phyloP scores from a whole-genome alignment of 2,329 filamentous ascomycete species.

The Geosmithia flava region DNA sequence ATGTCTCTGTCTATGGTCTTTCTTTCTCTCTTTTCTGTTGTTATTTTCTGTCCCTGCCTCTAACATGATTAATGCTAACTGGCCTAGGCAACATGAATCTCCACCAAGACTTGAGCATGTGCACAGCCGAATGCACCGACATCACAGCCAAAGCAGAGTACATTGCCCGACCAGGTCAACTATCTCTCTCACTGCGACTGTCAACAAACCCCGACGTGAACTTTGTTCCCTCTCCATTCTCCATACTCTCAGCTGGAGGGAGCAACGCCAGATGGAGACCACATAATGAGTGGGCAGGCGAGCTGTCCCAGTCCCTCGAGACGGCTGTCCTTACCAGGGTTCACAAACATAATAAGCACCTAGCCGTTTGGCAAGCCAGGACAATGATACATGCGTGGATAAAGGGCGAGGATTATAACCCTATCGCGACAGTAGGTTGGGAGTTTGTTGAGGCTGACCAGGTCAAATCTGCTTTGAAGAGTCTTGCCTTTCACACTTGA shows the following conservation, averaged over 20 bases:
- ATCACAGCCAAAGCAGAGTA: constrained; percentile 10
- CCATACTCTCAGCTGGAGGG: neutral
- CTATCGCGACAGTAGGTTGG: constrained; percentile 2
- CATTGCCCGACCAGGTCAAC: constrained; percentile 14
- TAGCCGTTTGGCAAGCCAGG: constrained; percentile 16
- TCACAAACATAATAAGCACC: constrained; percentile 16
- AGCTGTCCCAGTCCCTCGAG: constrained; percentile 9
- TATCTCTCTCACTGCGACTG: constrained; percentile 13
- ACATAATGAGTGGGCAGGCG: constrained; percentile 7
- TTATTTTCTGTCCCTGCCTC: neutral
- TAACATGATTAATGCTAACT: neutral
- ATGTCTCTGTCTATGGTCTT: too few species aligned
- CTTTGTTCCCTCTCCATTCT: neutral
- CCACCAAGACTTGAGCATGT: neutral
- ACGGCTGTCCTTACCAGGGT: constrained; percentile 11
- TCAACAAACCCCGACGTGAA: constrained; percentile 7
- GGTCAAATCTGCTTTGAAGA: constrained; percentile 7
- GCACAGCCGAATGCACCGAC: constrained; percentile 5
- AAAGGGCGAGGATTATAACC: constrained; percentile 6
- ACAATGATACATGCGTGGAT: constrained; percentile 11
- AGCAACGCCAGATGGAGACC: constrained; percentile 13
- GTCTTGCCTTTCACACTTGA: neutral
- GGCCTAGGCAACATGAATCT: neutral
- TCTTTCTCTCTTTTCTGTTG: too few species aligned
- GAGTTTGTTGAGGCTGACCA: constrained; percentile 11